Percentiles rank a stretch among this genome's conserved stretches.
Conservation (phyloP, 2,329 filamentous ascomycete species). For the Sporothrix pseudoabietina region DNA sequence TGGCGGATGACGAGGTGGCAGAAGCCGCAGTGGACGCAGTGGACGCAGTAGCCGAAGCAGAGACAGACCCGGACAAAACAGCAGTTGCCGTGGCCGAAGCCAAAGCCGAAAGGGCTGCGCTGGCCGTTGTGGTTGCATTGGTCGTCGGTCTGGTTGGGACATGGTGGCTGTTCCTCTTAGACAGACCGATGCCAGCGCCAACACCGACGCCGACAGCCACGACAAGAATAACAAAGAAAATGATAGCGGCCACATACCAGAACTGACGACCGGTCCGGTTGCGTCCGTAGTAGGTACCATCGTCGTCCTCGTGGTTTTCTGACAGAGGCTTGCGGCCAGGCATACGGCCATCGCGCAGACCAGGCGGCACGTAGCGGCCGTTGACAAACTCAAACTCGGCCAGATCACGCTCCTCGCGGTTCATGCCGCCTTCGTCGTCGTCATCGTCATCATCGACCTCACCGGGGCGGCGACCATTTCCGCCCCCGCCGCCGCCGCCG, state of each 20-base stretch:
- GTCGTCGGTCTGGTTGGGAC: not conserved
- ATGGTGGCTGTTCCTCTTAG: not conserved
- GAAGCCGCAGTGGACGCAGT: conserved; percentile 18
- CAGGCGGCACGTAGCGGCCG: conserved; percentile 35
- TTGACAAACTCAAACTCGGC: conserved; percentile 35
- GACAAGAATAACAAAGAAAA: conserved; percentile 39
- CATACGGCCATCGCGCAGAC: conserved; percentile 32
- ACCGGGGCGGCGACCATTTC: conserved; percentile 39
- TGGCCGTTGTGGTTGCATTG: not conserved
- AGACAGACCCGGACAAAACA: not conserved
- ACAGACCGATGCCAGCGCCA: conserved; percentile 45
- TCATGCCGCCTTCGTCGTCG: conserved; percentile 18
- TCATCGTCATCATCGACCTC: conserved; percentile 29
- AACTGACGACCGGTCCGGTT: conserved; percentile 39
- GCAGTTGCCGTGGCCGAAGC: not conserved
- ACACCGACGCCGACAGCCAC: conserved; percentile 44
- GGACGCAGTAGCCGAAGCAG: not conserved
- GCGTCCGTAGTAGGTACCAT: conserved; percentile 37
- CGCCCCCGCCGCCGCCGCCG: conserved; percentile 27
- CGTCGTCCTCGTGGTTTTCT: conserved; percentile 27
- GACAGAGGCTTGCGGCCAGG: conserved; percentile 33
- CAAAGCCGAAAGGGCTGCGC: not conserved
- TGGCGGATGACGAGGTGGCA: conserved; percentile 28
- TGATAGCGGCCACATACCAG: conserved; percentile 42
- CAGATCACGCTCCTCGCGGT: conserved; percentile 26